Evolutionary conservation across 1,284 basidiomycete species (phyloP).

Genomic region (Leccinum insigne): DNA sequence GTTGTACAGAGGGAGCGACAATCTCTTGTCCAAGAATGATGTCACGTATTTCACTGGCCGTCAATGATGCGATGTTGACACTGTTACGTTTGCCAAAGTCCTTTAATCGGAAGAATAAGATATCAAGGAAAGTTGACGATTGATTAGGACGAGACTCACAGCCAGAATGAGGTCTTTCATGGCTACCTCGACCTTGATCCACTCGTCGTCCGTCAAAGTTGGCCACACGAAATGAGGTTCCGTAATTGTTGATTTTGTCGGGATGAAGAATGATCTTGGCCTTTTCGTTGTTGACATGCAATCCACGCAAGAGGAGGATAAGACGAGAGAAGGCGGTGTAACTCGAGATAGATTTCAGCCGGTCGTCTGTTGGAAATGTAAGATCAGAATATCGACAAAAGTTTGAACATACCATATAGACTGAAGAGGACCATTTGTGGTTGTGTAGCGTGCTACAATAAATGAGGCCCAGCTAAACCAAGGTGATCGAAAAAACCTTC

Average conservation of each 20-base stretch:
- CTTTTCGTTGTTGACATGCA: constrained; percentile 99
- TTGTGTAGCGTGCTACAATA: constrained; percentile 82
- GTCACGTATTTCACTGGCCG: constrained; percentile 94
- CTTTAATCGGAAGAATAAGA: constrained; percentile 35
- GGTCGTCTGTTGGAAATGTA: constrained; percentile 68
- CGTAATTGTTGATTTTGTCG: constrained; percentile 91
- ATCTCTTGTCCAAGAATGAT: constrained; percentile 98
- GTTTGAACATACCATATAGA: constrained; percentile 71
- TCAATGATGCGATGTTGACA: constrained; percentile 97
- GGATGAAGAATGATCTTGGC: constrained; percentile 86
- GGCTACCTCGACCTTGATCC: constrained; percentile 99
- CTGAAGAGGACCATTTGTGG: constrained; percentile 99
- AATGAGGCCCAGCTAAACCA: constrained; percentile 1
- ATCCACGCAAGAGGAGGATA: constrained; percentile 92
- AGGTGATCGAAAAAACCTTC: constrained; percentile 38
- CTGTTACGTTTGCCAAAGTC: constrained; percentile 99
- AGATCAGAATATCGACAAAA: constrained; percentile 2
- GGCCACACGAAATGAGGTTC: constrained; percentile 99
- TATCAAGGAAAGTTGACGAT: background rate
- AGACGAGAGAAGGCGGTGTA: constrained; percentile 99
- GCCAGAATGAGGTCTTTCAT: constrained; percentile 93
- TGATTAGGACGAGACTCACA: constrained; percentile 39
- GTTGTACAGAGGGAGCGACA: constrained; percentile 87
- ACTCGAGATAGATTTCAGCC: constrained; percentile 98
- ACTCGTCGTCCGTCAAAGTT: constrained; percentile 92